Base-by-base conservation (phyloP, 179 eudicot species). In the Spergularia azorica region DNA sequence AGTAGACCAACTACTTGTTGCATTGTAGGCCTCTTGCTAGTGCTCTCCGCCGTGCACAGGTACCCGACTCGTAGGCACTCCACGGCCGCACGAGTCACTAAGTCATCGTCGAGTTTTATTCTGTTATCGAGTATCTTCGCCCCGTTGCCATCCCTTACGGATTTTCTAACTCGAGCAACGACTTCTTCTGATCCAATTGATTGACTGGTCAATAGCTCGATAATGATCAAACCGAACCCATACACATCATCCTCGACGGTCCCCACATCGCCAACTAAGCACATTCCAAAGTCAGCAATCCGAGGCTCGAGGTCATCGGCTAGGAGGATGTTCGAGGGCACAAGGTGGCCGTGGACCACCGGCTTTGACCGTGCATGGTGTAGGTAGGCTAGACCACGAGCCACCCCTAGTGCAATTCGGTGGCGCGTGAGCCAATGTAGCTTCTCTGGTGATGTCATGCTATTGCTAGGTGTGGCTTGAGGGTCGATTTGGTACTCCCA, bases 321-420 rank as follows among this genome's bases (percentile, higher is more conserved):
- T 0, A 96, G 83, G 26, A 94, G 84, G 66, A 96, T 81, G 72
- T 92, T 96, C 21, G 98, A 90, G 52, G 96, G 88, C 0, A 88
- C 92, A 10, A 96, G 72, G 84, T 94, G 96, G 61, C 98, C 95
- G 32, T 96, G 99, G 62, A 88, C 89, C 14, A 92, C 85, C 0
- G 99, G 97, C 58, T 79, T 87, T 11, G 98, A 90, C 65, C 83
- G 83, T 0, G 91, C 98, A 13, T 96, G 99, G 90, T 96, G 99
- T 76, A 96, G 96, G 69, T 84, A 96, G 18, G 99, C 97, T 2
- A 96, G 88, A 15, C 98, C 99, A 39, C 99, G 98, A 0, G 99
- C 97, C 36, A 92, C 81, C 1, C 99, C 99, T 0, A 96, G 89
- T 0, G 95, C 98, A 41, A 96, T 90, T 26, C 88, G 89, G 83